Base-by-base conservation (phyloP, 495 filamentous ascomycete genomes). In the Filosporella fistucella region DNA sequence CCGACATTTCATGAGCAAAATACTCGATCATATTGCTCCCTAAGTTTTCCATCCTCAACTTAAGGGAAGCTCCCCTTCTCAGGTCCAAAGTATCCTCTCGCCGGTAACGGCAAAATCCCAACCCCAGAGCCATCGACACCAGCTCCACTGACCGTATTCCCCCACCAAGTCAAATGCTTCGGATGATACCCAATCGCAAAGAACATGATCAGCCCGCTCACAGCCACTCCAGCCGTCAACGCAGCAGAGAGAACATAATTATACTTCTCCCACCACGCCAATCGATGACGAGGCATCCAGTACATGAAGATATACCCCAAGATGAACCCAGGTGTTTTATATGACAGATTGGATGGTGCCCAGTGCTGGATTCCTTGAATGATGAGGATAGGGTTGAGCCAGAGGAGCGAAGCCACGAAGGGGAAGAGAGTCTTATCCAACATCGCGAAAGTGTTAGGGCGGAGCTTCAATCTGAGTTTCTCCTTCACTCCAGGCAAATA, bases 231-330 rank as follows among this genome's bases (percentile, higher is more conserved):
- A 38, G 77, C 75, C 55, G 88, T 83, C 48, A 90, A 68, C 1
- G 79, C 85, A 0, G 85, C 84, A 13, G 83, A 85, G 0, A 82
- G 72, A 49, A 87, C 69, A 61, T 88, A 89, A 68, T 90, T 90
- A 63, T 87, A 88, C 51, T 82, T 78, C 68, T 47, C 75, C 83
- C 83, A 87, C 83, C 83, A 87, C 1, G 68, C 70, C 29, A 80
- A 74, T 44, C 75, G 63, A 3, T 73, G 64, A 22, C 72, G 74
- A 43, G 73, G 70, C 39, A 87, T 59, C 20, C 72, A 52, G 41
- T 76, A 72, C 57, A 86, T 81, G 68, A 87, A 86, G 5, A 81
- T 59, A 77, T 82, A 86, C 0, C 72, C 76, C 10, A 83, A 70
- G 56, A 84, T 86, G 54, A 79, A 85, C 37, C 85, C 70, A 10